These are phyloP conservation scores for Talaromyces albobiverticillius DNA, from an alignment of 2,329 filamentous ascomycete species.

Conservation along the genomic window DNA sequence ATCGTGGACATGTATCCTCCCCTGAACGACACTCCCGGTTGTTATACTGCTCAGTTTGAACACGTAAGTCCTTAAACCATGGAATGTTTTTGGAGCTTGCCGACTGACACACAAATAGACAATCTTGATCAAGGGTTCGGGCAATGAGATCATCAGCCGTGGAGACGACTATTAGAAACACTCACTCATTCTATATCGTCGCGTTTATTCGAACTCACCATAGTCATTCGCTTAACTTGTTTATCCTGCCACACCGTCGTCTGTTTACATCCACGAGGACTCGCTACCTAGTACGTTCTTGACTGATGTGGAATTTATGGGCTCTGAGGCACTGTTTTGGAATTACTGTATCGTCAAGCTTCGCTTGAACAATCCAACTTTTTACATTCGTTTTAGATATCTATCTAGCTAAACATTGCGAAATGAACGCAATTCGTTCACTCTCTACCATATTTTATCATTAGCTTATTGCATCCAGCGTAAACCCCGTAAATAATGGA, in stretches of 20 bases:
- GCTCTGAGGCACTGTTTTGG: not conserved
- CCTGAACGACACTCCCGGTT: constrained; percentile 57
- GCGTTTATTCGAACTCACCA: not conserved
- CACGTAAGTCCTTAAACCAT: constrained; percentile 44
- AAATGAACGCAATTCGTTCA: too few relatives aligned
- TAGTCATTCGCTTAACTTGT: constrained; percentile 2
- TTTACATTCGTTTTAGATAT: constrained; percentile 1
- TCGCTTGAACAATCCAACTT: not conserved
- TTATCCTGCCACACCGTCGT: too few relatives aligned
- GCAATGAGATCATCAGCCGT: constrained; percentile 41
- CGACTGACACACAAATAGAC: constrained; percentile 25
- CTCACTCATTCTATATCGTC: not conserved
- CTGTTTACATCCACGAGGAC: not conserved
- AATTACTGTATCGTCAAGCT: not conserved
- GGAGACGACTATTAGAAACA: constrained; percentile 36
- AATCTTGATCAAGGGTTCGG: constrained; percentile 37
- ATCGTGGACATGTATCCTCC: constrained; percentile 58
- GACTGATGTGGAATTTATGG: not conserved
- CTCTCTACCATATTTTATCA: too few relatives aligned
- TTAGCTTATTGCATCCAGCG: too few relatives aligned
- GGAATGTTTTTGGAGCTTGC: not conserved
- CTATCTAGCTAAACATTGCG: too few relatives aligned
- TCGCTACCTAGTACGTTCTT: not conserved
- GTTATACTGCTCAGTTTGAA: constrained; percentile 64
- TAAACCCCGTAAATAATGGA: too few relatives aligned